These are phyloP conservation scores for Podaxis pistillaris DNA, from an alignment of 768 basidiomycete genomes.

Conservation along the genomic window DNA sequence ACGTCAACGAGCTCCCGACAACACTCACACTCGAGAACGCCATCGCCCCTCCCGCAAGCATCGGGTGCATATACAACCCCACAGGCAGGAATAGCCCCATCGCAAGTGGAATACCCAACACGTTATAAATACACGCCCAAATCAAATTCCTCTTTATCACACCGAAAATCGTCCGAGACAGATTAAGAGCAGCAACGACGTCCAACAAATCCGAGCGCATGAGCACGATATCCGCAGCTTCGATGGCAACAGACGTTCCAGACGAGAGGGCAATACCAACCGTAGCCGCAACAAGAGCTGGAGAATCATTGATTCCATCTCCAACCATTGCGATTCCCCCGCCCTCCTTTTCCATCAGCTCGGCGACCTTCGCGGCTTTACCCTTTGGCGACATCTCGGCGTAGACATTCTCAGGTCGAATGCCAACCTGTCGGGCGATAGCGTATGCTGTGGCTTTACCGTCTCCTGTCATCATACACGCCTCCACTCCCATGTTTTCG, in stretches of 20 bases:
- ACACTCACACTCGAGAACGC: constrained; percentile 97
- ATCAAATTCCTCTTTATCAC: constrained; percentile 91
- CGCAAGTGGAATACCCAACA: constrained; percentile 92
- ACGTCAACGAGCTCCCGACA: constrained; percentile 82
- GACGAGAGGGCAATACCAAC: constrained; percentile 96
- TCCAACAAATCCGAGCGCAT: constrained; percentile 97
- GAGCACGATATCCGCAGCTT: constrained; percentile 97
- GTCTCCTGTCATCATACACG: constrained; percentile 95
- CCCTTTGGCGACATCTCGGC: constrained; percentile 95
- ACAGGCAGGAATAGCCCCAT: constrained; percentile 96
- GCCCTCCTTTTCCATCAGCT: constrained; percentile 70
- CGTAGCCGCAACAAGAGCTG: constrained; percentile 92
- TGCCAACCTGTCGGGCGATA: constrained; percentile 88
- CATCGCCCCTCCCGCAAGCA: constrained; percentile 99
- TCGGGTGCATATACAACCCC: constrained; percentile 92
- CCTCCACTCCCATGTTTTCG: constrained; percentile 86
- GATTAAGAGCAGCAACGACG: constrained; percentile 93
- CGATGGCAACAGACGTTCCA: constrained; percentile 95
- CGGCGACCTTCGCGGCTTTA: constrained; percentile 82
- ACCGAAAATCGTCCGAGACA: constrained; percentile 83
- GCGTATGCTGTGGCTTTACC: constrained; percentile 82
- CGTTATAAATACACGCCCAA: constrained; percentile 96
- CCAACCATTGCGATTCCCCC: constrained; percentile 95
- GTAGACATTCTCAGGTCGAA: constrained; percentile 79
- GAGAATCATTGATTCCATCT: constrained; percentile 99